These are phyloP conservation scores for Fusarium redolens DNA, from an alignment of 2,329 filamentous ascomycete species.

Conservation along the genomic window DNA sequence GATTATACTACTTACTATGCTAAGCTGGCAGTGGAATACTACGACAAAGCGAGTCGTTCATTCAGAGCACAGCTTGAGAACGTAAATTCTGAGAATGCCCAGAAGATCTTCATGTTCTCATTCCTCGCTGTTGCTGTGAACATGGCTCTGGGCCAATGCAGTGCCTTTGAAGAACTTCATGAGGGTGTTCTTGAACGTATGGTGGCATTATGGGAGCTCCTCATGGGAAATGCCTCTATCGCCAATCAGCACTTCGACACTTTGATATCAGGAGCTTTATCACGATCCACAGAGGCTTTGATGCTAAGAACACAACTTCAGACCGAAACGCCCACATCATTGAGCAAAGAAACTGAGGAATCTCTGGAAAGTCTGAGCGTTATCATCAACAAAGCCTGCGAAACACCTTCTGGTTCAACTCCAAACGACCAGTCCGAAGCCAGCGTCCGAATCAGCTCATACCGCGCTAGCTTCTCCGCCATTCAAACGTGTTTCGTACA, in stretches of 20 bases:
- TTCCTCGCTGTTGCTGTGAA: conserved; percentile 40
- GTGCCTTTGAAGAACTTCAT: conserved; percentile 15
- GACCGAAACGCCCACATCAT: neutral
- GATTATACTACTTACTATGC: conserved; percentile 36
- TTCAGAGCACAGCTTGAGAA: conserved; percentile 38
- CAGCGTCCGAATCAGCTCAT: conserved; percentile 1
- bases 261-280: conserved; percentile 32
- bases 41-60: conserved; percentile 38
- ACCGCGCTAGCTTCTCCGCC: conserved; percentile 44
- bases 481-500: conserved; percentile 51
- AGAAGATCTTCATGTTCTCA: conserved; percentile 41
- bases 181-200: conserved; percentile 33
- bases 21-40: conserved; percentile 41
- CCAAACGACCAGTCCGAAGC: neutral
- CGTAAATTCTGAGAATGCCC: conserved; percentile 35
- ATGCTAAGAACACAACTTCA: conserved; percentile 17
- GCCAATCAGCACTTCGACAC: conserved; percentile 31
- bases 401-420: neutral
- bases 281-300: conserved; percentile 27
- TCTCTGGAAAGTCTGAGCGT: conserved; percentile 13
- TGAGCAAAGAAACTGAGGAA: conserved; percentile 12
- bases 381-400: conserved; percentile 31
- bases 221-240: conserved; percentile 36
- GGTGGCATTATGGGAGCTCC: conserved; percentile 32
- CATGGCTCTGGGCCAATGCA: conserved; percentile 42